Evolutionary conservation across 1,284 basidiomycete species (phyloP).

Genomic region (Prillingera fragicola): DNA sequence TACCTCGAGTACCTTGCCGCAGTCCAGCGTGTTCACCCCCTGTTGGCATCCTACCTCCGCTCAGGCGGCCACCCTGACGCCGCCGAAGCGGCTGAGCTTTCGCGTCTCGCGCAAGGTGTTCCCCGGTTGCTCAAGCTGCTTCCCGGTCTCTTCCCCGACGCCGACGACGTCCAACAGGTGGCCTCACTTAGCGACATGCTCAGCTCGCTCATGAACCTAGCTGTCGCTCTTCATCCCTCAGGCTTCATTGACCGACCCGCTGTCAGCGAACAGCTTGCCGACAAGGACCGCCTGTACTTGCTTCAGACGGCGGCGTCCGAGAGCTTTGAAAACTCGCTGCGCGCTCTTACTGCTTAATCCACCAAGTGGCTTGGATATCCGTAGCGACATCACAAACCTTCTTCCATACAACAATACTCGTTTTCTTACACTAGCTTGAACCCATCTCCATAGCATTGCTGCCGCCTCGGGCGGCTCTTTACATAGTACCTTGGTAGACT

Average conservation of each 20-base stretch:
- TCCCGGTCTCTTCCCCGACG: constrained; percentile 56
- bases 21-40: constrained; percentile 23
- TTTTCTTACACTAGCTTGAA: too few species aligned
- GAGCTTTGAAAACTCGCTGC: constrained; percentile 28
- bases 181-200: constrained; percentile 41
- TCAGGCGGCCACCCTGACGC: constrained; percentile 34
- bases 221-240: constrained; percentile 23
- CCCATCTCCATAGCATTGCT: too few species aligned
- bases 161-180: constrained; percentile 33
- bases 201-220: constrained; percentile 30
- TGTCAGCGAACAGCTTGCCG: constrained; percentile 31
- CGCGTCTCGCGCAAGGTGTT: constrained; percentile 57
- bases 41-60: constrained; percentile 28
- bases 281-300: constrained; percentile 40
- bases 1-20: constrained; percentile 41
- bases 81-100: constrained; percentile 51
- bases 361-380: too few species aligned
- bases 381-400: too few species aligned
- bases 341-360: constrained; percentile 8
- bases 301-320: constrained; percentile 39
- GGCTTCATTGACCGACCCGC: constrained; percentile 32
- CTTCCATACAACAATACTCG: too few species aligned
- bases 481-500: too few species aligned
- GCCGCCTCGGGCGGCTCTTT: too few species aligned
- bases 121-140: constrained; percentile 65